These are phyloP conservation scores for Ascochyta rabiei DNA, from an alignment of 2,329 filamentous ascomycete genomes.

Conservation along the genomic window DNA sequence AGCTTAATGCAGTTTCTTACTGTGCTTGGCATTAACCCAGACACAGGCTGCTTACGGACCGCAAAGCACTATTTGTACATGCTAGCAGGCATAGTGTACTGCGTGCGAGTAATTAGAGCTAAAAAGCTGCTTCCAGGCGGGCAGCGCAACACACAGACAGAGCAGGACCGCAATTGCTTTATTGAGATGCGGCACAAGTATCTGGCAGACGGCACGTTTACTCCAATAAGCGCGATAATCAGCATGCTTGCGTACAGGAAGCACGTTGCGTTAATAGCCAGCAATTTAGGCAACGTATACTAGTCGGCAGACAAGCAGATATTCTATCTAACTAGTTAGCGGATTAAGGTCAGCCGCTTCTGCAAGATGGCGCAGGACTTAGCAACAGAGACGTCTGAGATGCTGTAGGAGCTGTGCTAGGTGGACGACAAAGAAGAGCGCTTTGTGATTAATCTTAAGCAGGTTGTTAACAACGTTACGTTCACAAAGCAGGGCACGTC, in stretches of 20 bases:
- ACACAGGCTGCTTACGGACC: slow-evolving; percentile 9
- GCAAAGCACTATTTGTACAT: slow-evolving; percentile 24
- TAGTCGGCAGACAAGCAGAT: not conserved
- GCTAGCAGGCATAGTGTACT: slow-evolving; percentile 25
- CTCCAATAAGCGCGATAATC: not conserved
- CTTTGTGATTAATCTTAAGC: not conserved
- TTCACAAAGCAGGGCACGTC: not conserved
- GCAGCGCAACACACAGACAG: slow-evolving; percentile 14
- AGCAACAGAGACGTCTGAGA: not conserved
- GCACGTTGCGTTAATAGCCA: not conserved
- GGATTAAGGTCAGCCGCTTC: not conserved
- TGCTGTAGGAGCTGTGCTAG: not conserved
- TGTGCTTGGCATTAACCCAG: not conserved
- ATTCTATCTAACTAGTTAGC: not conserved
- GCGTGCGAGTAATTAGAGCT: slow-evolving; percentile 20
- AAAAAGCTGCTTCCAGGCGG: slow-evolving; percentile 14
- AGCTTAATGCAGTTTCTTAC: not conserved
- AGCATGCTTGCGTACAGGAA: not conserved
- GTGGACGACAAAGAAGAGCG: not conserved
- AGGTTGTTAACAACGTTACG: not conserved
- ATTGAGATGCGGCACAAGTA: not conserved
- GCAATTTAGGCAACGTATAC: not conserved
- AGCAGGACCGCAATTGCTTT: slow-evolving; percentile 9
- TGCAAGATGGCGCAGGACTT: not conserved
- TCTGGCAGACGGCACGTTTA: not conserved